phyloP scores from a whole-genome alignment of 164 flowering plant genomes.

The Aristolochia californica region DNA sequence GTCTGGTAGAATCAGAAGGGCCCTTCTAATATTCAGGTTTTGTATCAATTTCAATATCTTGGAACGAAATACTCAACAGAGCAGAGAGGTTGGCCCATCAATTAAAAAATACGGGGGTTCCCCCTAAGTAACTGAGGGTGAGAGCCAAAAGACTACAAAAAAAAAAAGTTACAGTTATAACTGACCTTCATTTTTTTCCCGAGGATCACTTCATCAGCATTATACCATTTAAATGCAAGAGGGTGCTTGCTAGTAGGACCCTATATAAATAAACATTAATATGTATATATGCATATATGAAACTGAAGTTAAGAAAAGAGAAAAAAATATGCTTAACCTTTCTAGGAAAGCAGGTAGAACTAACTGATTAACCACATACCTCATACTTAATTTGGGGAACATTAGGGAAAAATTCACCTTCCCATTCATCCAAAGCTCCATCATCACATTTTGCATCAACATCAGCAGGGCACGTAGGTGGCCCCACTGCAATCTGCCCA shows the following conservation, averaged over 20 bases:
- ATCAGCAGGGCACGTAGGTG: slow-evolving; percentile 80
- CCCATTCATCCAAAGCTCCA: slow-evolving; percentile 53
- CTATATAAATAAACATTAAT: slow-evolving; percentile 17
- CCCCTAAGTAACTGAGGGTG: no score
- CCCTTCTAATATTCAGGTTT: no score
- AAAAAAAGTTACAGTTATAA: not conserved
- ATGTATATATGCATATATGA: not conserved
- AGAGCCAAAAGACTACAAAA: not conserved
- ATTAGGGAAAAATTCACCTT: slow-evolving; percentile 87
- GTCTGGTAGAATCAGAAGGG: no score
- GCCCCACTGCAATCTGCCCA: slow-evolving; percentile 37
- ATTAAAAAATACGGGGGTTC: no score
- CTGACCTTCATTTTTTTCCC: slow-evolving; percentile 96
- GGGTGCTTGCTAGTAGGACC: slow-evolving; percentile 87
- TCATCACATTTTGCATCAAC: slow-evolving; percentile 27
- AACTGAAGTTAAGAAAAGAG: not conserved
- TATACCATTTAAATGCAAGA: slow-evolving; percentile 84
- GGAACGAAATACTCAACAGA: no score
- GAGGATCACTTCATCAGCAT: slow-evolving; percentile 79
- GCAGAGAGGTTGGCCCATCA: no score
- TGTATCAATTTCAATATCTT: no score
- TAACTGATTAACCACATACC: slow-evolving; percentile 27
- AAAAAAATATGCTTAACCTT: no score
- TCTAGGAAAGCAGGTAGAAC: not conserved
- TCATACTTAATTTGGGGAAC: slow-evolving; percentile 88